A percentile compares a stretch with the other conserved stretches of the same genome.
These are phyloP conservation scores for Spirogloea muscicola DNA, from an alignment of 139 green algal genomes.

Conservation along the genomic window DNA sequence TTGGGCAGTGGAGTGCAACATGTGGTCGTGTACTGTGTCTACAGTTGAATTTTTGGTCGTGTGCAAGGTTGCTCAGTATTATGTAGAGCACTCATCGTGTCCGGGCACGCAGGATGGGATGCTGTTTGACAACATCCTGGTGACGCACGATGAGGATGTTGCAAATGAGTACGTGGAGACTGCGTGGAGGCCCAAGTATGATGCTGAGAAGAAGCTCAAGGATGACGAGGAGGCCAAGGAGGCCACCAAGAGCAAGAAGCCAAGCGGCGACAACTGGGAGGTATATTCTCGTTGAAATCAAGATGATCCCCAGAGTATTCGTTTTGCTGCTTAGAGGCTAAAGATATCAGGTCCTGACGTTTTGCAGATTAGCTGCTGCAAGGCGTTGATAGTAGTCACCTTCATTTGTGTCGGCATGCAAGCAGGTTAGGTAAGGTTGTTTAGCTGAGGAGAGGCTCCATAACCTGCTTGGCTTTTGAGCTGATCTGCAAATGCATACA, in stretches of 20 bases:
- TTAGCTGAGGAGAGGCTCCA: too few species aligned
- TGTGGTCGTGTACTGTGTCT: neutral
- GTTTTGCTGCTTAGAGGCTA: too few species aligned
- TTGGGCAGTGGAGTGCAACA: neutral
- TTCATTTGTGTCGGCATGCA: too few species aligned
- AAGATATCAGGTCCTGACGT: too few species aligned
- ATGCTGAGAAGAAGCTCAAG: slow-evolving; percentile 23
- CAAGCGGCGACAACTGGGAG: neutral
- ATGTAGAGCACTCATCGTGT: neutral
- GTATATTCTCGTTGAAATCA: neutral
- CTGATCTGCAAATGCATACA: neutral
- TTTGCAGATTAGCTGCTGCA: too few species aligned
- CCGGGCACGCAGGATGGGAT: neutral
- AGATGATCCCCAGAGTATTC: too few species aligned
- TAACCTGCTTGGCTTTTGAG: neutral
- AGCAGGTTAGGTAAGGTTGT: too few species aligned
- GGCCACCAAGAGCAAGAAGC: neutral
- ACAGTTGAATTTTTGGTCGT: neutral
- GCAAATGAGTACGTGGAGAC: slow-evolving; percentile 31
- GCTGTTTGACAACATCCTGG: neutral
- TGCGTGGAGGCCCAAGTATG: slow-evolving; percentile 41
- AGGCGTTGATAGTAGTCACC: too few species aligned
- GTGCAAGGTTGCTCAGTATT: neutral
- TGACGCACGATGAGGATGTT: slow-evolving; percentile 24
- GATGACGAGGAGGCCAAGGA: neutral